These are phyloP conservation scores for Penicillium dipodomyicola DNA, from an alignment of 495 filamentous ascomycete species.

Conservation along the genomic window DNA sequence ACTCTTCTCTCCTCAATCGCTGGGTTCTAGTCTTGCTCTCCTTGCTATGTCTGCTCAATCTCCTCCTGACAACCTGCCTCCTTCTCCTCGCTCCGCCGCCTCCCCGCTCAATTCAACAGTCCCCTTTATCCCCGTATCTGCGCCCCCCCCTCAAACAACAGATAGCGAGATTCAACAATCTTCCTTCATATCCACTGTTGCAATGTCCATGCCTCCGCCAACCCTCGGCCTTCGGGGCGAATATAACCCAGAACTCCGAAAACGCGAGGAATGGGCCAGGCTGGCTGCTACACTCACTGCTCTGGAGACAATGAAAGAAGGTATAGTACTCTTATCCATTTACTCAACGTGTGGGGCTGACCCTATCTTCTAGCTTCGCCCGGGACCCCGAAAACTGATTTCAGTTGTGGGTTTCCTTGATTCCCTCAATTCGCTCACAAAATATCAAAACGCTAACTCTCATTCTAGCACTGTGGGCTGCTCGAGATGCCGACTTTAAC, in stretches of 20 bases:
- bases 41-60: background rate
- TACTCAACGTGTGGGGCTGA: background rate
- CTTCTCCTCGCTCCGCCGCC: background rate
- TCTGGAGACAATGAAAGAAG: background rate
- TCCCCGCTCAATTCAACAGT: background rate
- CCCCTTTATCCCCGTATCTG: background rate
- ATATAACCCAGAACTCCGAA: slow-evolving; percentile 13
- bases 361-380: background rate
- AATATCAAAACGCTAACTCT: background rate
- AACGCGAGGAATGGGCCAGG: background rate
- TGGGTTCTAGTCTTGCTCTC: background rate
- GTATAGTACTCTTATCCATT: background rate
- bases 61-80: background rate
- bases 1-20: too few species aligned
- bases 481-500: background rate
- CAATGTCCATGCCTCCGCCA: background rate
- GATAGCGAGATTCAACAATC: background rate
- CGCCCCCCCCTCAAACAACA: background rate
- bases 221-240: background rate
- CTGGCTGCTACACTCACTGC: background rate
- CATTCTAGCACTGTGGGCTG: background rate
- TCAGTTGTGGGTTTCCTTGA: background rate
- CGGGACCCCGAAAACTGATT: background rate
- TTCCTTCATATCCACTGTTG: background rate
- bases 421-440: background rate